phyloP scores from a whole-genome alignment of 306 rosid species.

The Prunus kanzakura region DNA sequence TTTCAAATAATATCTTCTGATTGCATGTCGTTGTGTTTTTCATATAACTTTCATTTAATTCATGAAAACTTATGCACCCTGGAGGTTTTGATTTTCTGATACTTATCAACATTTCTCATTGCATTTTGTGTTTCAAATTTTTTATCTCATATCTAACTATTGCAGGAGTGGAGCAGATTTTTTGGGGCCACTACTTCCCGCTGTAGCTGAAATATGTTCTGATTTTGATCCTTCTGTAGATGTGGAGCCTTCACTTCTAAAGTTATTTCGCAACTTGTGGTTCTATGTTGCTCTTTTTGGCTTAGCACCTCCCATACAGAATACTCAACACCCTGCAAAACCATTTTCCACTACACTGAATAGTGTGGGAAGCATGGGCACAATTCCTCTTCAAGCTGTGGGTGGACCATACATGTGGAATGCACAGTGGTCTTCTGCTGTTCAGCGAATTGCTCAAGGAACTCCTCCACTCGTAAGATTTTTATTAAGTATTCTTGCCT shows the following conservation, averaged over 20 bases:
- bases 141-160: conserved; percentile 37
- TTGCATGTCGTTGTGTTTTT: conserved; percentile 11
- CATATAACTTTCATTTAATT: conserved; percentile 9
- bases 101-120: conserved; percentile 19
- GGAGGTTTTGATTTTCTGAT: conserved; percentile 17
- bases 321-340: conserved; percentile 54
- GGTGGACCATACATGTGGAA: conserved; percentile 99
- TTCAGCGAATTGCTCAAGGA: conserved; percentile 84
- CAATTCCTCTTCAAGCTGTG: conserved; percentile 85
- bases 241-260: conserved; percentile 92
- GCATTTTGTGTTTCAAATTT: conserved; percentile 25
- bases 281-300: conserved; percentile 97
- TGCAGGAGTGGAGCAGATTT: conserved; percentile 98
- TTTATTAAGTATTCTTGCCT: background rate
- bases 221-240: conserved; percentile 85
- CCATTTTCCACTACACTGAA: conserved; percentile 71
- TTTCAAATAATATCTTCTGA: conserved; percentile 13
- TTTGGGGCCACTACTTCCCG: conserved; percentile 94
- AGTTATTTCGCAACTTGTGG: conserved; percentile 96
- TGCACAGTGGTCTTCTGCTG: conserved; percentile 81
- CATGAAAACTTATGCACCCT: conserved; percentile 5
- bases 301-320: conserved; percentile 90
- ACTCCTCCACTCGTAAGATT: conserved; percentile 98
- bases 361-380: conserved; percentile 80
- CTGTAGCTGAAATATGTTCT: conserved; percentile 93